Evolutionary conservation across 257 asterid genomes (phyloP), one percentile per base, ranked within the genome.

Genomic region (Osmanthus fragrans): DNA sequence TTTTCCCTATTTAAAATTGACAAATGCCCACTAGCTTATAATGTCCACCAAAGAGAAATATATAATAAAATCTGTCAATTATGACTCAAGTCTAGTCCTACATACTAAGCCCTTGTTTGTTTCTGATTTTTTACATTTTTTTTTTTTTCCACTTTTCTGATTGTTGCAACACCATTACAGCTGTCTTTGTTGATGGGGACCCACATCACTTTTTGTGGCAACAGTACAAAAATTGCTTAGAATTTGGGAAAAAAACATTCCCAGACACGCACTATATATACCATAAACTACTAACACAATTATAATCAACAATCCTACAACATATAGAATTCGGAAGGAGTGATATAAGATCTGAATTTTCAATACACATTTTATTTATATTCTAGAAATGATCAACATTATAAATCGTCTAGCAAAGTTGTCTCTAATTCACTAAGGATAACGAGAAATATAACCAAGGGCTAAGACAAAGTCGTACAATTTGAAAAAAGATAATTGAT

Each of bases 381-480:
- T 66, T 49, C 21, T 27, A 71, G n/a, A 71, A 34, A 77, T 73
- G 77, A 73, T 65, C 72, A 45, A 21, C 34, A 54, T 71, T 71
- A 71, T 32, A 74, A 86, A 68, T 30, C 80, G 80, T 70, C 49
- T 75, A 25, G 71, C 77, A 72, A 67, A 85, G 76, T 79, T 80
- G 68, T 47, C 21, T 23, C 18, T n/a, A 18, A 15, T n/a, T 70
- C 15, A 36, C 5, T 19, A 2, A 34, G 25, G 21, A n/a, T 34
- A 19, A 32, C 21, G 7, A 34, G 49, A 69, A 40, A 25, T 18
- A 34, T 15, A 69, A 69, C 29, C n/a, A 27, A 19, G 19, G 27
- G 13, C 54, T n/a, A 36, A 36, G 5, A 27, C 45, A 70, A 77
- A 80, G 63, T 80, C 77, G 69, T 76, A 81, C 80, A 73, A 45